phyloP scores from a whole-genome alignment of 257 asterid species.

The Salvia rosmarinus region DNA sequence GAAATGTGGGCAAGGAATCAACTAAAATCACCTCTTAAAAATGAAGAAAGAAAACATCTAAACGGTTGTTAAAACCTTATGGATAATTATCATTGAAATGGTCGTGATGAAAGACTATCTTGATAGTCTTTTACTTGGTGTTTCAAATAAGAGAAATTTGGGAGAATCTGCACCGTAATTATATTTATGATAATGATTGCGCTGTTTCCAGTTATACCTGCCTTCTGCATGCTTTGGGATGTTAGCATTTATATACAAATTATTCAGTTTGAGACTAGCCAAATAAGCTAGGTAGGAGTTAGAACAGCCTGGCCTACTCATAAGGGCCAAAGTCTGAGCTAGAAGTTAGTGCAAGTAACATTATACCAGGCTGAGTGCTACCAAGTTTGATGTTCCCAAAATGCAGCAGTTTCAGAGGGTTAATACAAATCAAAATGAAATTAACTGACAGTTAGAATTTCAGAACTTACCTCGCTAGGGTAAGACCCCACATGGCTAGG shows the following conservation, averaged over 20 bases:
- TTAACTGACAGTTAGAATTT: not conserved
- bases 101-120: not conserved
- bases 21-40: not conserved
- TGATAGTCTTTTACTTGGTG: not conserved
- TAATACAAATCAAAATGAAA: not conserved
- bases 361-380: not conserved
- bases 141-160: not conserved
- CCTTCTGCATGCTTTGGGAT: not conserved
- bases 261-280: not conserved
- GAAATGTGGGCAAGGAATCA: not conserved
- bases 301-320: not conserved
- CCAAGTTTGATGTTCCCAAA: not conserved
- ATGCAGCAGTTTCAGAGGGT: not conserved
- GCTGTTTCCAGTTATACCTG: not conserved
- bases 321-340: not conserved
- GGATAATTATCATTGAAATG: not conserved
- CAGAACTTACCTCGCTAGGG: slow-evolving; percentile 69
- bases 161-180: not conserved
- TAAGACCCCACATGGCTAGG: slow-evolving; percentile 92
- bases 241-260: not conserved
- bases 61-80: not conserved
- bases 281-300: not conserved
- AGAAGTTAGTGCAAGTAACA: not conserved
- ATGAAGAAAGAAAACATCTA: not conserved
- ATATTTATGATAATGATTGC: too few relatives aligned